Evolutionary conservation across 2,329 filamentous ascomycete species (phyloP).

Genomic region (Cadophora malorum): DNA sequence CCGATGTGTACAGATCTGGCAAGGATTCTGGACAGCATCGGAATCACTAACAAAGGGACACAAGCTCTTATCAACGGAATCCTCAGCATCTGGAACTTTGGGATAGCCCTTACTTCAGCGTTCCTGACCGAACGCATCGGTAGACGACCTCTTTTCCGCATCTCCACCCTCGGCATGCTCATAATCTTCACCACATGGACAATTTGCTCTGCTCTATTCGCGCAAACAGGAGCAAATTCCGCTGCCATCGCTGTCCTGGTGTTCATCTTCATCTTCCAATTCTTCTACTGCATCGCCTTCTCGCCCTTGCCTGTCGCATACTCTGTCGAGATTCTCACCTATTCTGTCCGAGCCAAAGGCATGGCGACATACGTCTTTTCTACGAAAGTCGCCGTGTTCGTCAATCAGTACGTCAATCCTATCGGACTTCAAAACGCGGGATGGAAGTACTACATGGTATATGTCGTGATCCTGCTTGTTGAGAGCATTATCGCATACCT

Average conservation of each 20-base stretch:
- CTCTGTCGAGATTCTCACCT: not conserved
- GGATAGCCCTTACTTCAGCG: conserved; percentile 49
- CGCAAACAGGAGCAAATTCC: not conserved
- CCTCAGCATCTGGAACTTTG: conserved; percentile 54
- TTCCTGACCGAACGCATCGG: conserved; percentile 50
- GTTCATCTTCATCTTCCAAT: conserved; percentile 17
- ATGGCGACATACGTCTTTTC: not conserved
- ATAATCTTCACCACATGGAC: conserved; percentile 47
- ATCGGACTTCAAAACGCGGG: conserved; percentile 50
- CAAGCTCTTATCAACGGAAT: conserved; percentile 54
- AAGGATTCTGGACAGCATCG: conserved; percentile 1
- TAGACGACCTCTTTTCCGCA: conserved; percentile 3
- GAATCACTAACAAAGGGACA: conserved; percentile 49
- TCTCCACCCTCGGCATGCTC: not conserved
- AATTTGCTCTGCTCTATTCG: conserved; percentile 45
- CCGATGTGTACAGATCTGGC: not conserved
- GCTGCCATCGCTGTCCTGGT: conserved; percentile 12
- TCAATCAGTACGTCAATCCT: conserved; percentile 55
- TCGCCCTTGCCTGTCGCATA: conserved; percentile 6
- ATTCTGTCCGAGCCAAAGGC: conserved; percentile 9
- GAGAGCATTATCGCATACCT: conserved; percentile 29
- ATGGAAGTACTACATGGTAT: conserved; percentile 45
- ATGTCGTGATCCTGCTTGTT: conserved; percentile 29
- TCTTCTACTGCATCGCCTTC: conserved; percentile 13
- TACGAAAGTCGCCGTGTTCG: conserved; percentile 42